Evolutionary conservation across 2,329 filamentous ascomycete genomes (phyloP), one percentile per base, ranked within the genome.

Genomic region (Cercospora janseana): DNA sequence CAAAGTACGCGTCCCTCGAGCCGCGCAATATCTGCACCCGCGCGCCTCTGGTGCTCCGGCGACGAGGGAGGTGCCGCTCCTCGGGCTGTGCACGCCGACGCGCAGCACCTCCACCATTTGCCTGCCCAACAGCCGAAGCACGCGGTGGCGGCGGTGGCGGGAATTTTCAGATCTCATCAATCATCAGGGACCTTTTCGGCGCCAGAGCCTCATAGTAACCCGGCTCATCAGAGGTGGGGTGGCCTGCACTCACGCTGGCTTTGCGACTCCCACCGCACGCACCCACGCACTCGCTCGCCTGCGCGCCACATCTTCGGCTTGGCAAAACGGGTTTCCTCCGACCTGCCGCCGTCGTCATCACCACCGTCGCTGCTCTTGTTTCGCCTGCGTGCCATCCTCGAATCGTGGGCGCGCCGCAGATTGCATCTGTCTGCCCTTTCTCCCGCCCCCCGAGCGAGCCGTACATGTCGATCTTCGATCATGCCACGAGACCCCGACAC

Each of bases 401-500:
- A 38, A 21, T 38, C 34, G 34, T 38, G 34, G 34, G 34, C 34
- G 34, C 34, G 23, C 18, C 34, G 34, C 34, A 38, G 34, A 38
- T 38, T 38, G 34, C 34, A 38, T 21, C 13, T 38, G 34, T 38
- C 51, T 46, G 46, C 35, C 35, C 41, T 51, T 35, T 31, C 31
- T 8, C 21, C 45, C 46, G 35, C 38, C 38, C 18, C 23, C 41
- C 43, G 21, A 21, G 27, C 40, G n/a, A 41, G 43, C 43, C 42
- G 43, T 52, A 52, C 49, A 48, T 52, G 51, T 57, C 51, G 51
- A 51, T 50, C 46, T 48, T 43, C 44, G 43, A 43, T 46, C 20
- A 41, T 51, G 46, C 52, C 52, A 52, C 54, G 52, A 49, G 13
- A 49, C 32, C 21, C 45, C 45, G 43, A 44, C 31, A 41, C 31